phyloP scores from a whole-genome alignment of 2,329 filamentous ascomycete genomes.

The Ambrosiella beaveri region DNA sequence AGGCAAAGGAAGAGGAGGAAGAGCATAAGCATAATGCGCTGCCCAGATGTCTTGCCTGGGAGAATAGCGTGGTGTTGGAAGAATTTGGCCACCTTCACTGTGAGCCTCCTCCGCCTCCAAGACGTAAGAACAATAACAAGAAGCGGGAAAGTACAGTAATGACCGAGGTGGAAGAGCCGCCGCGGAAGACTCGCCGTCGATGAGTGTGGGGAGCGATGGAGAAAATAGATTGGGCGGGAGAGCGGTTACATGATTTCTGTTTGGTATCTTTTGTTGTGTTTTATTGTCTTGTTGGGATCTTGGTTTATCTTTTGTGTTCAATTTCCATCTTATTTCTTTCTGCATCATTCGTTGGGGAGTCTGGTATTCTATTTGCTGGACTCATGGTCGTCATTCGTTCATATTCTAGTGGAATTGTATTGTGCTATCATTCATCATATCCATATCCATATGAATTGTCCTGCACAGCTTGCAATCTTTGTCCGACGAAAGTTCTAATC shows the following conservation, averaged over 20 bases:
- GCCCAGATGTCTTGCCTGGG: constrained; percentile 35
- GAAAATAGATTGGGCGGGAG: too few relatives aligned
- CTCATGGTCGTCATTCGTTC: neutral
- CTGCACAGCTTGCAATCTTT: too few relatives aligned
- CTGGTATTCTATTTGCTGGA: neutral
- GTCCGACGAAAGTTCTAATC: too few relatives aligned
- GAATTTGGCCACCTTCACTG: constrained; percentile 41
- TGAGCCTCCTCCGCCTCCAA: constrained; percentile 29
- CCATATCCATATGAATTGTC: neutral
- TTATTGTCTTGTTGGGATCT: constrained; percentile 3
- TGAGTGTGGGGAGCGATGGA: neutral
- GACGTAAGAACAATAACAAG: constrained; percentile 30
- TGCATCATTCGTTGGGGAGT: constrained; percentile 2
- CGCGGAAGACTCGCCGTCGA: constrained; percentile 16
- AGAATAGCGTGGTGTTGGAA: constrained; percentile 39
- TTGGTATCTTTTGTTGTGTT: constrained; percentile 1
- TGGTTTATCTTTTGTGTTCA: constrained; percentile 5
- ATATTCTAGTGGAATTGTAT: neutral
- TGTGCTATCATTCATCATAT: neutral
- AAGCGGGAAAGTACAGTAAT: constrained; percentile 29
- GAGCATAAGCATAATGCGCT: constrained; percentile 27
- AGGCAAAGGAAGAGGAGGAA: constrained; percentile 22
- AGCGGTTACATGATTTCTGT: neutral
- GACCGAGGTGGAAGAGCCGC: constrained; percentile 15
- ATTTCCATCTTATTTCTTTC: neutral